A percentile compares a stretch with the other conserved stretches of the same genome.
These are phyloP conservation scores for barrel medic (Medicago truncatula) DNA, from an alignment of 306 rosid genomes.

Conservation along the genomic window DNA sequence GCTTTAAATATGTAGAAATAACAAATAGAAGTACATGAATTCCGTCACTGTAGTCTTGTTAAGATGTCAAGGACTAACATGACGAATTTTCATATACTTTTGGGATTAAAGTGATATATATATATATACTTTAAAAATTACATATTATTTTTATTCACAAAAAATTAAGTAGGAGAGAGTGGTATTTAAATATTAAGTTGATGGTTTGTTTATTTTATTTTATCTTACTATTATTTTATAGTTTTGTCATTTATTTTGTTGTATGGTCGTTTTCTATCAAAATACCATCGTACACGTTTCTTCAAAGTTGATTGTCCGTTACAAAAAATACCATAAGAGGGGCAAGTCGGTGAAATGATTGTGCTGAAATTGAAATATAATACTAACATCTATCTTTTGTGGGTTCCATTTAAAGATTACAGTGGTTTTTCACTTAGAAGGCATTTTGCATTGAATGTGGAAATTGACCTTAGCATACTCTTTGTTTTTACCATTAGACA, in stretches of 20 bases:
- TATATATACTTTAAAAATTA: no score
- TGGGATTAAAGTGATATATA: no score
- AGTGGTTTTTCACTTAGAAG: conserved; percentile 28
- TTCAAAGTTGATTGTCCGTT: conserved; percentile 39
- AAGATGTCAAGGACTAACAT: no score
- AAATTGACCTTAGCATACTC: conserved; percentile 46
- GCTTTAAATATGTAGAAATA: no score
- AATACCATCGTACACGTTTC: conserved; percentile 27
- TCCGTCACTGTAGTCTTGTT: no score
- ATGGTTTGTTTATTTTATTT: no score
- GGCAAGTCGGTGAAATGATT: conserved; percentile 35
- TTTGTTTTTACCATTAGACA: conserved; percentile 32
- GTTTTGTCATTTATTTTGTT: conserved; percentile 37
- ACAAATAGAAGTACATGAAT: no score
- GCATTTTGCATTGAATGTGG: conserved; percentile 47
- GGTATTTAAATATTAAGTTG: no score
- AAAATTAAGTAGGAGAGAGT: no score
- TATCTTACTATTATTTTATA: no score
- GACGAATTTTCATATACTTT: no score
- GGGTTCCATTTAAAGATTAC: conserved; percentile 68
- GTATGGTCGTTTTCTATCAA: conserved; percentile 57
- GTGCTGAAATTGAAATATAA: conserved; percentile 38
- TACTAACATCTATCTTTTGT: conserved; percentile 54
- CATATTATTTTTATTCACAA: no score
- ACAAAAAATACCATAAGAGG: conserved; percentile 33